Conservation (phyloP, 805 yeast species). For the Lachancea sp. region DNA sequence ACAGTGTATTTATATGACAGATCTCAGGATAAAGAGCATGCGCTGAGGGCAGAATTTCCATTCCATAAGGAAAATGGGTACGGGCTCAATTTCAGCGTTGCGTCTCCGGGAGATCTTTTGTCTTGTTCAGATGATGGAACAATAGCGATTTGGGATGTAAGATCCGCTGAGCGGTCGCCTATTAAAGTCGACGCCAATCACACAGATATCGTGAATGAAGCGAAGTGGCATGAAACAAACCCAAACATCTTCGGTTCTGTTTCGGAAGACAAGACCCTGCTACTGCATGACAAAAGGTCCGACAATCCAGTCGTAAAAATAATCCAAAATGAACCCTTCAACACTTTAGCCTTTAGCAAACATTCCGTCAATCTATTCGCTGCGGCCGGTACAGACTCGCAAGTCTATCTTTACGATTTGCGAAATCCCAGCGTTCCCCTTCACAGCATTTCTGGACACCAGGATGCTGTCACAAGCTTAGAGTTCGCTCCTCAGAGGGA, state of each 20-base stretch:
- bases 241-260: conserved; percentile 58
- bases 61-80: conserved; percentile 67
- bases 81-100: conserved; percentile 63
- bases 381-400: conserved; percentile 63
- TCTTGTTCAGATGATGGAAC: conserved; percentile 64
- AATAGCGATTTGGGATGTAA: conserved; percentile 55
- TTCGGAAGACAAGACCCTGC: conserved; percentile 58
- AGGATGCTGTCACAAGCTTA: conserved; percentile 59
- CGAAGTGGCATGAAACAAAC: conserved; percentile 58
- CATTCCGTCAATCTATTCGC: conserved; percentile 56
- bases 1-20: conserved; percentile 48
- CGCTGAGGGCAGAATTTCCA: conserved; percentile 32
- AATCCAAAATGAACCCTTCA: conserved; percentile 39
- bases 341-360: conserved; percentile 59
- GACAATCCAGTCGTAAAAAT: conserved; percentile 25
- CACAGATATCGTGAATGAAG: conserved; percentile 63
- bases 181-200: conserved; percentile 33
- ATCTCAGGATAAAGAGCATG: conserved; percentile 26
- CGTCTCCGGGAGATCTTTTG: conserved; percentile 42
- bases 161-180: conserved; percentile 21
- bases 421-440: conserved; percentile 44
- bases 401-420: conserved; percentile 58
- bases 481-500: conserved; percentile 77
- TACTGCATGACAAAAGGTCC: conserved; percentile 49
- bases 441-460: conserved; percentile 78